Conservation (phyloP, 768 basidiomycete species). For the Clavaria fumosa region DNA sequence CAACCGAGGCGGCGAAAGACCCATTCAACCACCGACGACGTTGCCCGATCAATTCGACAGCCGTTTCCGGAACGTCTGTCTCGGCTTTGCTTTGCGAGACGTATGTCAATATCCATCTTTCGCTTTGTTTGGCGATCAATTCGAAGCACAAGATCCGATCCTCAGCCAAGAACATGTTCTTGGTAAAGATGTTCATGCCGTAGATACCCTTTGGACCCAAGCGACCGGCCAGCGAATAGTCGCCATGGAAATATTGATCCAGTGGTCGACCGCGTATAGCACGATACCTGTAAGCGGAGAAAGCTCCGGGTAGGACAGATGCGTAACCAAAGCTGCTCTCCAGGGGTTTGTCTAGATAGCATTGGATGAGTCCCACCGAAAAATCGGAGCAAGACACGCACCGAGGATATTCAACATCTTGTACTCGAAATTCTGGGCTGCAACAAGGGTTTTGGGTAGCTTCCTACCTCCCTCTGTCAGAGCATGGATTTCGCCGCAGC, state of each 20-base stretch:
- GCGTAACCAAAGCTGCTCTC: conserved; percentile 95
- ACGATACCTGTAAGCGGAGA: conserved; percentile 89
- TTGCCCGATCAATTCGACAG: conserved; percentile 85
- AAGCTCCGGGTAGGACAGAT: conserved; percentile 89
- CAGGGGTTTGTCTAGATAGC: conserved; percentile 62
- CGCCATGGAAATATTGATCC: conserved; percentile 78
- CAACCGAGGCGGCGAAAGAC: conserved; percentile 84
- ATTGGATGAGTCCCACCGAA: no score
- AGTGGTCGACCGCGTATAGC: conserved; percentile 83
- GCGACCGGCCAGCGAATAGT: conserved; percentile 80
- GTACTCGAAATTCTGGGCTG: conserved; percentile 96
- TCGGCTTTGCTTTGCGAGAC: conserved; percentile 95
- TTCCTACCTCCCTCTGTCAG: conserved; percentile 92
- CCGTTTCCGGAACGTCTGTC: conserved; percentile 91
- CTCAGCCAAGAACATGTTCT: conserved; percentile 49
- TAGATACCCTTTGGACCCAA: conserved; percentile 88
- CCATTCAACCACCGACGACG: conserved; percentile 95
- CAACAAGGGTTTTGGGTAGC: conserved; percentile 80
- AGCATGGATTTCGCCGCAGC: conserved; percentile 91
- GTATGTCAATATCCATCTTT: conserved; percentile 75
- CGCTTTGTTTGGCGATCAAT: conserved; percentile 78
- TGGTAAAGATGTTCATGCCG: conserved; percentile 95
- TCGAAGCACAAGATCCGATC: conserved; percentile 91
- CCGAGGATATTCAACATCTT: conserved; percentile 97
- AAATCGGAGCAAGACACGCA: no score